Conservation (phyloP, 306 rosid genomes). For the Glycine latifolia region DNA sequence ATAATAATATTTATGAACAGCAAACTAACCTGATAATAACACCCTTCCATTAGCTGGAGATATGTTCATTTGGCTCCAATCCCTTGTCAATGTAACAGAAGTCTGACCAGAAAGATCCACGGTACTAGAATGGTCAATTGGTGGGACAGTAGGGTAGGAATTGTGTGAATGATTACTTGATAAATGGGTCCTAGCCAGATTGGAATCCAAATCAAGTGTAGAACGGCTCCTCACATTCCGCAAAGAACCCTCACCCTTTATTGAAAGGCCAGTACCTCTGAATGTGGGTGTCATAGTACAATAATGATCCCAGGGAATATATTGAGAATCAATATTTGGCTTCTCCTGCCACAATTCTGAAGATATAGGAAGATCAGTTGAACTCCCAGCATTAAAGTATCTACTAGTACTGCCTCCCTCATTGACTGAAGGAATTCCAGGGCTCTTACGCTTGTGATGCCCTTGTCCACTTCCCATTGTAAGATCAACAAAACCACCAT, state of each 20-base stretch:
- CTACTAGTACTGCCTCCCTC: constrained; percentile 88
- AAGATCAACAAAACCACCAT: constrained; percentile 73
- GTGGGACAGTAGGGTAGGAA: constrained; percentile 53
- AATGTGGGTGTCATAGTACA: constrained; percentile 58
- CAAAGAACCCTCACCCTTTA: constrained; percentile 73
- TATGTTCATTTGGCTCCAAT: constrained; percentile 74
- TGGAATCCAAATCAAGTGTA: constrained; percentile 75
- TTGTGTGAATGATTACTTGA: constrained; percentile 59
- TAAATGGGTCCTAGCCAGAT: constrained; percentile 66
- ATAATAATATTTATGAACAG: constrained; percentile 12
- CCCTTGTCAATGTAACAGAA: constrained; percentile 59
- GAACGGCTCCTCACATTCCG: constrained; percentile 90
- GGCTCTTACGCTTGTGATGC: constrained; percentile 84
- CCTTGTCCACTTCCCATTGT: constrained; percentile 78
- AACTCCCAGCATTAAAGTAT: constrained; percentile 66
- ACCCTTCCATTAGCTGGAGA: constrained; percentile 65
- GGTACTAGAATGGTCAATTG: constrained; percentile 60
- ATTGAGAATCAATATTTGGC: constrained; percentile 65
- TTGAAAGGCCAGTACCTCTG: constrained; percentile 73
- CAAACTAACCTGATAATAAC: constrained; percentile 61
- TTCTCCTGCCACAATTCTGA: constrained; percentile 73
- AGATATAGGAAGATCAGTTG: constrained; percentile 67
- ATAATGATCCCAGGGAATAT: constrained; percentile 80
- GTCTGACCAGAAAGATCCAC: constrained; percentile 63
- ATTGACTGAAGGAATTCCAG: constrained; percentile 71